Base-by-base conservation (phyloP, 306 rosid genomes). In the Glycine soja region DNA sequence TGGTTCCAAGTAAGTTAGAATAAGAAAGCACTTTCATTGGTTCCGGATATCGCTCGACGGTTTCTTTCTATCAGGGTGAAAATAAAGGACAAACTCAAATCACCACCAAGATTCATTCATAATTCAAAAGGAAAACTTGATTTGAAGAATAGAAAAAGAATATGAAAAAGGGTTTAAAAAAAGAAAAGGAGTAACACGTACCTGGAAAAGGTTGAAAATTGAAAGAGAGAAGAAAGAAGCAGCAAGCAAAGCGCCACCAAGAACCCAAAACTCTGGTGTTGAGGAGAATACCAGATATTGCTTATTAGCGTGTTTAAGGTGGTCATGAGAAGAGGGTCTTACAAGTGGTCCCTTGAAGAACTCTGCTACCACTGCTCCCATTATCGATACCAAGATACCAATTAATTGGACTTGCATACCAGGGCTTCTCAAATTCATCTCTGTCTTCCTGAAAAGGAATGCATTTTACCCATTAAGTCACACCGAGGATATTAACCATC, bases 241-340 rank as follows among this genome's bases (percentile, higher is more conserved):
- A 79, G 85, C 92, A 58, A 91, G 86, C 63, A 92, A 81, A 81
- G 87, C 45, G 57, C 98, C 98, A 80, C 97, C 97, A 51, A 90
- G 82, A 83, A 80, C 50, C 97, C 97, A 94, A 68, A 85, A 88
- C 11, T 92, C 97, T 1, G 92, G 88, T 9, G 82, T 65, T 53
- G 93, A 85, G 18, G 95, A 87, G 89, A 90, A 90, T 19, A 90
- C 72, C 14, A 90, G 72, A 67, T 80, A 79, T 73, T 80, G 85
- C 36, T 86, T 85, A 48, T 77, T 64, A 24, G 53, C 59, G 71
- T 47, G 40, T 36, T 61, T 69, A 70, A 88, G 87, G 59, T 81
- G 10, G 76, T 36, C 40, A 36, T 76, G 89, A 40, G 94, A 85
- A 58, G 92, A 85, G 16, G 74, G 84, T 69, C 88, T 73, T 45